Conservation (phyloP, 495 filamentous ascomycete species). For the Copromyces sp. region DNA sequence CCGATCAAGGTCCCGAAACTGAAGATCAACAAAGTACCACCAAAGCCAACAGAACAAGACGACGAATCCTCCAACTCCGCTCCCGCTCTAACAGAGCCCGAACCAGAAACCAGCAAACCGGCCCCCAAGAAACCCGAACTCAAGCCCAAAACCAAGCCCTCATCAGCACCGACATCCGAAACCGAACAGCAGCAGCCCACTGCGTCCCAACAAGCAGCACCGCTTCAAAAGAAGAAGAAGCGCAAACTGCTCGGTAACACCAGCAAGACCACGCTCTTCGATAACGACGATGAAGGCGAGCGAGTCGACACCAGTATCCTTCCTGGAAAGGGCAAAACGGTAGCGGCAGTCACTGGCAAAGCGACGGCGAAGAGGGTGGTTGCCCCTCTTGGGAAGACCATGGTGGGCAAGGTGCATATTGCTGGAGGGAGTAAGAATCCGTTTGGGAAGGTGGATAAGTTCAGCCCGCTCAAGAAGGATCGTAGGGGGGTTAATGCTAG, state of each 20-base stretch:
- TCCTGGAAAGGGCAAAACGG: constrained; percentile 12
- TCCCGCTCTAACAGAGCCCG: not conserved
- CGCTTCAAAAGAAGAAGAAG: constrained; percentile 58
- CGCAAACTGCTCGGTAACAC: constrained; percentile 55
- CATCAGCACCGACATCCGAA: not conserved
- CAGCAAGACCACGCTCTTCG: constrained; percentile 53
- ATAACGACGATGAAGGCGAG: constrained; percentile 59
- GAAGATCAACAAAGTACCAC: not conserved
- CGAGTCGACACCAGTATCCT: constrained; percentile 24
- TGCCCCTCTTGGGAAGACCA: constrained; percentile 10
- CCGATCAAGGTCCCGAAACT: not conserved
- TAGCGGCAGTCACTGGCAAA: not conserved
- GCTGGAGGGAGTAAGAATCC: constrained; percentile 27
- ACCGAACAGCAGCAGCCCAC: not conserved
- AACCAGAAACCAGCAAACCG: constrained; percentile 17
- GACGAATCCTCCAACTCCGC: not conserved
- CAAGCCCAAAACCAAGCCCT: not conserved
- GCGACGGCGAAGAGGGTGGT: constrained; percentile 22
- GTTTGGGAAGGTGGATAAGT: constrained; percentile 36
- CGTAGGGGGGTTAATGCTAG: constrained; percentile 48
- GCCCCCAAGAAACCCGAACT: constrained; percentile 7
- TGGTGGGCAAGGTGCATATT: constrained; percentile 7
- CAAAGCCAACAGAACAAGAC: constrained; percentile 12
- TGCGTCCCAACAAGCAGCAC: not conserved
- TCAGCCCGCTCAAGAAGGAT: constrained; percentile 78